Conservation (phyloP, 2,329 filamentous ascomycete genomes). For the Pseudogymnoascus destructans region DNA sequence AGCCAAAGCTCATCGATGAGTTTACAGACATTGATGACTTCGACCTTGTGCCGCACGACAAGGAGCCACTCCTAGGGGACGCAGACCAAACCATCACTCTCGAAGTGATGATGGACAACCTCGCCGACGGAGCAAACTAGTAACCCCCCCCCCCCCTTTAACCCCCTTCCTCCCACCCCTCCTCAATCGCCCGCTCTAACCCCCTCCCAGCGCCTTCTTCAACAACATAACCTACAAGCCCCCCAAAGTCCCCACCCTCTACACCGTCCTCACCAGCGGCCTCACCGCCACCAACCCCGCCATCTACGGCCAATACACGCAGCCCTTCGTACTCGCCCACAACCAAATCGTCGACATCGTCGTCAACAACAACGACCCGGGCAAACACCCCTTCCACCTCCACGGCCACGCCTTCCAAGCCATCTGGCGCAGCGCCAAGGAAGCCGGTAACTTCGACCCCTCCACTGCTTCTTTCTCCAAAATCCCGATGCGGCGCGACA, state of each 20-base stretch:
- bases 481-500: conserved; percentile 55
- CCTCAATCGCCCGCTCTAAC: neutral
- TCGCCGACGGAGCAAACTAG: conserved; percentile 57
- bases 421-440: conserved; percentile 44
- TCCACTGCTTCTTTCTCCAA: conserved; percentile 37
- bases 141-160: conserved; percentile 25
- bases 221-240: conserved; percentile 51
- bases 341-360: conserved; percentile 58
- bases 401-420: conserved; percentile 67
- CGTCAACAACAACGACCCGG: conserved; percentile 61
- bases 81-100: conserved; percentile 53
- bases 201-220: conserved; percentile 33
- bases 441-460: conserved; percentile 41
- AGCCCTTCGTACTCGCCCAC: conserved; percentile 55
- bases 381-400: conserved; percentile 62
- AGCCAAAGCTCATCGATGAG: conserved; percentile 42
- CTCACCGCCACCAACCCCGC: conserved; percentile 39
- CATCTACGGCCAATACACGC: conserved; percentile 54
- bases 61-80: conserved; percentile 42
- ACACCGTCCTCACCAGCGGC: conserved; percentile 47
- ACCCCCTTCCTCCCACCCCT: neutral
- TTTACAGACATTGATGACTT: conserved; percentile 64
- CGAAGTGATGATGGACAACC: conserved; percentile 51
- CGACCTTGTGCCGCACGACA: conserved; percentile 54
- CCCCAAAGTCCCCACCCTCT: conserved; percentile 55